Percentiles rank a stretch among this genome's conserved stretches.
Conservation (phyloP, 2,329 filamentous ascomycete genomes). For the Venturia aucupariae region DNA sequence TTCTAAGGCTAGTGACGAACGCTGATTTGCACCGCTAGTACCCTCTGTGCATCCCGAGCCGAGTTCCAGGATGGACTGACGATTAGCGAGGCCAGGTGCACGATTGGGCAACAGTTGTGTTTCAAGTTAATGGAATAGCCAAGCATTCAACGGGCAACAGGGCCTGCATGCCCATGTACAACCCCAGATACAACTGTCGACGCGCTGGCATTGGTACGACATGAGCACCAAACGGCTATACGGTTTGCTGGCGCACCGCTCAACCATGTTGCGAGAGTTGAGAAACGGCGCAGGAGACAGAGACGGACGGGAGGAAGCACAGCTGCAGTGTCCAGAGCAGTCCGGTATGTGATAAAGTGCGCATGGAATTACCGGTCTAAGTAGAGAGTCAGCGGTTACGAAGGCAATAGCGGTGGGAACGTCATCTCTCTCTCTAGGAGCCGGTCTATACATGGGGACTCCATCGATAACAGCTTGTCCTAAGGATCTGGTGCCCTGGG, state of each 20-base stretch:
- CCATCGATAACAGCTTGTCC: background rate
- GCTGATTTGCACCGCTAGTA: background rate
- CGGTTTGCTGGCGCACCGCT: background rate
- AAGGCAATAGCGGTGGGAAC: background rate
- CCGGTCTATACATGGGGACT: background rate
- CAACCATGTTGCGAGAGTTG: background rate
- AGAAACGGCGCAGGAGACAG: background rate
- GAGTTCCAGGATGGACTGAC: background rate
- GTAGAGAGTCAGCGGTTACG: background rate
- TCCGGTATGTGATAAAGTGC: conserved; percentile 5
- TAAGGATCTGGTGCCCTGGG: background rate
- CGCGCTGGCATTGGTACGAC: conserved; percentile 1
- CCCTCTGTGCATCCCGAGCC: conserved; percentile 1
- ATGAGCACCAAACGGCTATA: background rate
- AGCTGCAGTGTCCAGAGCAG: background rate
- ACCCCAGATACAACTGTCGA: background rate
- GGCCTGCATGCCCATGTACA: background rate
- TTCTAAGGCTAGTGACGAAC: background rate
- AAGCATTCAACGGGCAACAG: background rate
- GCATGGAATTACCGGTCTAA: background rate
- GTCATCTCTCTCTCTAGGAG: background rate
- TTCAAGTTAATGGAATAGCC: background rate
- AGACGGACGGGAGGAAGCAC: background rate
- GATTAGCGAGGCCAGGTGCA: background rate
- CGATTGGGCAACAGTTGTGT: conserved; percentile 2